phyloP scores from a whole-genome alignment of 2,329 filamentous ascomycete species.

The Penicillium olsonii region DNA sequence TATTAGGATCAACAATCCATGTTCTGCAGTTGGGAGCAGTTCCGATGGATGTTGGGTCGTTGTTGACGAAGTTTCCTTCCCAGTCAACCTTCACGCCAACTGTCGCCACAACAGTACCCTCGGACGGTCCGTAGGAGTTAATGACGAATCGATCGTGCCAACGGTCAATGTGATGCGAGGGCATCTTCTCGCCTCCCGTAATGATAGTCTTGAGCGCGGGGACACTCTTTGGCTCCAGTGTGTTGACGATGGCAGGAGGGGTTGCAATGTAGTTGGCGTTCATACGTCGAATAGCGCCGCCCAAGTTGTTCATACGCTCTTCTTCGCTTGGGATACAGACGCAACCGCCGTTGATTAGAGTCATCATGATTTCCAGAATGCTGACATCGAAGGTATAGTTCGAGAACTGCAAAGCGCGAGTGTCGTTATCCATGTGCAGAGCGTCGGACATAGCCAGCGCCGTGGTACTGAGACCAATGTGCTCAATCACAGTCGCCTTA shows the following conservation, averaged over 20 bases:
- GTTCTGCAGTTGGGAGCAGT: constrained; percentile 34
- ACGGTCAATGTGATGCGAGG: constrained; percentile 43
- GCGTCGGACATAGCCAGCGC: constrained; percentile 55
- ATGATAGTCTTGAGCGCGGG: constrained; percentile 47
- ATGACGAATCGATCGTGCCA: constrained; percentile 49
- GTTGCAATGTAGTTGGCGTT: constrained; percentile 57
- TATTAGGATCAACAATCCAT: constrained; percentile 44
- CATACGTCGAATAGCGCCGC: constrained; percentile 53
- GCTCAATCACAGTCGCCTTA: constrained; percentile 64
- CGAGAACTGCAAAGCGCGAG: constrained; percentile 62
- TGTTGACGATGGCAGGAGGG: constrained; percentile 60
- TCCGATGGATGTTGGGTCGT: constrained; percentile 38
- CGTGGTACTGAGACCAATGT: constrained; percentile 59
- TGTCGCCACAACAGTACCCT: constrained; percentile 40
- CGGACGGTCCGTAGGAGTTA: constrained; percentile 48
- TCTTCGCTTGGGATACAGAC: constrained; percentile 59
- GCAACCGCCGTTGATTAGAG: constrained; percentile 59
- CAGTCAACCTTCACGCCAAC: constrained; percentile 33
- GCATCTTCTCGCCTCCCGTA: constrained; percentile 49
- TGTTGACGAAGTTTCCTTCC: constrained; percentile 30
- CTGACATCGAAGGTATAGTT: constrained; percentile 59
- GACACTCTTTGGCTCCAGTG: constrained; percentile 47
- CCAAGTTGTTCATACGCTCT: constrained; percentile 54
- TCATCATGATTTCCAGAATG: constrained; percentile 57
- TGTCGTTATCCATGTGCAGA: constrained; percentile 52